These are phyloP conservation scores for Xylariaceae sp. DNA, from an alignment of 2,329 filamentous ascomycete species.

Conservation along the genomic window DNA sequence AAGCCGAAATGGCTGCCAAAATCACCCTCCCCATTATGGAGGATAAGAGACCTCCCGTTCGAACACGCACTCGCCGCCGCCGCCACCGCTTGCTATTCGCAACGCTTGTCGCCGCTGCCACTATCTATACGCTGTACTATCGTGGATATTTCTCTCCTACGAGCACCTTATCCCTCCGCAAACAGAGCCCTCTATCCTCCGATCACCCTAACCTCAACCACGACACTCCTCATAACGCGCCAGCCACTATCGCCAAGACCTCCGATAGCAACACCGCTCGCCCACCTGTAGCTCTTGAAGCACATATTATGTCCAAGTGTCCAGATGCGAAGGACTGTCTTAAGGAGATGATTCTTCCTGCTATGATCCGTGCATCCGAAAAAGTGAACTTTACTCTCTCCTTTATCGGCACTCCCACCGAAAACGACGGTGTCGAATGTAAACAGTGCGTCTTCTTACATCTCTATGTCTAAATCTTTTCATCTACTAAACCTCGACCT, in stretches of 20 bases:
- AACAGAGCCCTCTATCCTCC: background rate
- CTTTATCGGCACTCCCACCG: conserved; percentile 77
- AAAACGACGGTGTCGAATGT: conserved; percentile 80
- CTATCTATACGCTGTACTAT: conserved; percentile 23
- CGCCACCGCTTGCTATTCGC: conserved; percentile 24
- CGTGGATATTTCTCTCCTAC: conserved; percentile 18
- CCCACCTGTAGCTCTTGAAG: conserved; percentile 70
- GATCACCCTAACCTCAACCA: background rate
- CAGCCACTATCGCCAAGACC: conserved; percentile 10
- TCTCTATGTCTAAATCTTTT: too few species aligned
- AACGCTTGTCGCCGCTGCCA: conserved; percentile 18
- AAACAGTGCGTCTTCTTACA: too few species aligned
- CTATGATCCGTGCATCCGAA: conserved; percentile 75
- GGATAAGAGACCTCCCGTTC: conserved; percentile 25
- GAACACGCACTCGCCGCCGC: conserved; percentile 22
- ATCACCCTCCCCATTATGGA: conserved; percentile 29
- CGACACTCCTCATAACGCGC: conserved; percentile 4
- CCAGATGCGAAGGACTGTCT: conserved; percentile 87
- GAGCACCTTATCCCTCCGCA: conserved; percentile 9
- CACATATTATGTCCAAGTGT: conserved; percentile 97
- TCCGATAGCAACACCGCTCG: conserved; percentile 13
- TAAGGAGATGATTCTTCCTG: conserved; percentile 72
- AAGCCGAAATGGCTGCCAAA: conserved; percentile 25
- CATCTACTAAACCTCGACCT: too few species aligned
- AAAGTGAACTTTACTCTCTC: conserved; percentile 90